Evolutionary conservation across 2,329 filamentous ascomycete genomes (phyloP).

Genomic region (Aspergillus aculeatus): DNA sequence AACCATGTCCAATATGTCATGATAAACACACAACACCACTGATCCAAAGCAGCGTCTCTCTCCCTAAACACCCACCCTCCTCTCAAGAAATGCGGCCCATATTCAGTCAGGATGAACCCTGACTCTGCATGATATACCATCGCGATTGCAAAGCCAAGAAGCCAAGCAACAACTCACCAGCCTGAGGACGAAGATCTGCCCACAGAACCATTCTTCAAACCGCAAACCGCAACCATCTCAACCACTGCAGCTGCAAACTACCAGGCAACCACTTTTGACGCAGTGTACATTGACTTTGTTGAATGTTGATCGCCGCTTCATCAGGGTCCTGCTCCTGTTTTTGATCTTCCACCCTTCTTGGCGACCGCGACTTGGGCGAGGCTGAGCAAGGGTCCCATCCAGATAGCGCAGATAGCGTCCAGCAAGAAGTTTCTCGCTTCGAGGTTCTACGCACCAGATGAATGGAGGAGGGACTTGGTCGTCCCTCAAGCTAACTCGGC

Average conservation of each 20-base stretch:
- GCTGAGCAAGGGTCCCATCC: not conserved
- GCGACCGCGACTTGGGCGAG: not conserved
- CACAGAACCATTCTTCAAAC: not conserved
- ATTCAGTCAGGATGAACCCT: not conserved
- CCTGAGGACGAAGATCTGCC: not conserved
- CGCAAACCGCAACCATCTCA: not conserved
- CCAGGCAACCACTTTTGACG: not conserved
- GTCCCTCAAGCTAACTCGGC: not conserved
- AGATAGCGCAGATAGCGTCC: not conserved
- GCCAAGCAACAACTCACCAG: not conserved
- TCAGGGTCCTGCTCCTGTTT: not conserved
- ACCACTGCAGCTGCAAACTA: not conserved
- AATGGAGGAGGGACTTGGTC: not conserved
- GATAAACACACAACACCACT: too few species aligned
- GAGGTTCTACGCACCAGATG: not conserved
- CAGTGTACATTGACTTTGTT: not conserved
- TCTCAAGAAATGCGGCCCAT: too few species aligned
- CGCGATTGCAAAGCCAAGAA: not conserved
- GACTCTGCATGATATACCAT: not conserved
- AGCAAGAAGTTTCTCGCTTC: too few species aligned
- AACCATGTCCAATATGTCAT: too few species aligned
- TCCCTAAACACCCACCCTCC: too few species aligned
- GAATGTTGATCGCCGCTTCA: not conserved
- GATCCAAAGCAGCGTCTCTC: too few species aligned
- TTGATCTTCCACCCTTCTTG: not conserved